These are phyloP conservation scores for Aspergillus sp. DNA, from an alignment of 2,329 filamentous ascomycete species.

Conservation along the genomic window DNA sequence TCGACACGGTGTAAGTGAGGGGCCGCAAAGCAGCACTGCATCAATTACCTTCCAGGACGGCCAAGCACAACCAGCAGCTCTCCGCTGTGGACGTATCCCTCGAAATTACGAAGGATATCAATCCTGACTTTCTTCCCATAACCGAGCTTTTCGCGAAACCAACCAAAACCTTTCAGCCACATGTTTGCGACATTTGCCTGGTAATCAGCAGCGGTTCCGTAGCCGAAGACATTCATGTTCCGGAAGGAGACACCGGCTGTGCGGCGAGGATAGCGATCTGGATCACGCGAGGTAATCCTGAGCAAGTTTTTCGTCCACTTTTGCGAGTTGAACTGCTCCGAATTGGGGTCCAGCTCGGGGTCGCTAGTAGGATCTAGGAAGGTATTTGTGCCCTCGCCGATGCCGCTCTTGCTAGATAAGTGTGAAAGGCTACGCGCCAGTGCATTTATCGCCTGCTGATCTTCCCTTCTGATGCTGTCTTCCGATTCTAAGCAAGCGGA, in stretches of 20 bases:
- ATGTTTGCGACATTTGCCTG: slow-evolving; percentile 49
- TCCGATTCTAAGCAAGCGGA: slow-evolving; percentile 26
- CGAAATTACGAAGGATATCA: slow-evolving; percentile 63
- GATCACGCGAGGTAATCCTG: slow-evolving; percentile 33
- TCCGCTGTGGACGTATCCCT: slow-evolving; percentile 60
- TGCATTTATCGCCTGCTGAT: slow-evolving; percentile 28
- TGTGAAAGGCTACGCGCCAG: slow-evolving; percentile 35
- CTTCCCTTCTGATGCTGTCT: slow-evolving; percentile 25
- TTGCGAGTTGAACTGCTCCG: slow-evolving; percentile 44
- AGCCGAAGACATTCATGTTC: slow-evolving; percentile 48
- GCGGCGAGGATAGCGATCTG: slow-evolving; percentile 34
- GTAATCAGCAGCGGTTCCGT: slow-evolving; percentile 46
- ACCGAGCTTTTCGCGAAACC: slow-evolving; percentile 31
- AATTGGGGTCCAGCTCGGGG: slow-evolving; percentile 45
- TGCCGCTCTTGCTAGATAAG: slow-evolving; percentile 29
- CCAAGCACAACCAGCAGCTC: slow-evolving; percentile 60
- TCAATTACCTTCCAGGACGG: slow-evolving; percentile 44
- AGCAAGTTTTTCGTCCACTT: slow-evolving; percentile 49
- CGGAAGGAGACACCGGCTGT: slow-evolving; percentile 47
- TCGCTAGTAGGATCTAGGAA: slow-evolving; percentile 38
- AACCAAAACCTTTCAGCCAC: slow-evolving; percentile 38
- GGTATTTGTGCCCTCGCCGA: slow-evolving; percentile 32
- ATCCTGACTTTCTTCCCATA: slow-evolving; percentile 46
- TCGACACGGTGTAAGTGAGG: background rate
- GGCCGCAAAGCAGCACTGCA: background rate